A percentile compares a stretch with the other conserved stretches of the same genome.
Evolutionary conservation across 164 flowering plant genomes (phyloP).

Genomic region (Dillenia turbinata): DNA sequence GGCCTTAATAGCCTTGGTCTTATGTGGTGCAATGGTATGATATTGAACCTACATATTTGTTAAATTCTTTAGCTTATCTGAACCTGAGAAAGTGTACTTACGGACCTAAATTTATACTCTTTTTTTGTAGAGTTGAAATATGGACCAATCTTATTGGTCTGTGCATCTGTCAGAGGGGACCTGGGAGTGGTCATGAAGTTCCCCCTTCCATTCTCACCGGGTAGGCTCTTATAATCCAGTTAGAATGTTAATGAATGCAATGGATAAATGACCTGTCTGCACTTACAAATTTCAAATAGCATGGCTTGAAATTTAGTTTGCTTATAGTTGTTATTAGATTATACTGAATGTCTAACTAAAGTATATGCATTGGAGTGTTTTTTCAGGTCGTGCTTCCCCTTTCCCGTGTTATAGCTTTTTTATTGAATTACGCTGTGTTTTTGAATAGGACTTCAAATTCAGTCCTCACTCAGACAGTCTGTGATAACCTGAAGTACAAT

Average conservation of each 20-base stretch:
- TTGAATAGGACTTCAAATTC: slow-evolving; percentile 58
- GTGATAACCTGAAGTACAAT: slow-evolving; percentile 56
- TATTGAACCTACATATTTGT: too few species aligned
- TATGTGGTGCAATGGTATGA: slow-evolving; percentile 64
- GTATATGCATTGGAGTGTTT: neutral
- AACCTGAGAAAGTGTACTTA: too few species aligned
- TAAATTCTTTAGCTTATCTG: too few species aligned
- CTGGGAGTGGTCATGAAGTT: slow-evolving; percentile 22
- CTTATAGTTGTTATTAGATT: too few species aligned
- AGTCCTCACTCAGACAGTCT: slow-evolving; percentile 56
- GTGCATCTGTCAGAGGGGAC: slow-evolving; percentile 36
- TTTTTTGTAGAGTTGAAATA: slow-evolving; percentile 31
- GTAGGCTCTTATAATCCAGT: slow-evolving; percentile 1
- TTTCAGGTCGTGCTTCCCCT: slow-evolving; percentile 49
- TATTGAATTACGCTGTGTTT: slow-evolving; percentile 47
- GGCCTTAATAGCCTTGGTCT: slow-evolving; percentile 66
- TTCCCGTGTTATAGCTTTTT: slow-evolving; percentile 55
- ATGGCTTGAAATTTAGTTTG: too few species aligned
- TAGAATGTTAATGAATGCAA: too few species aligned
- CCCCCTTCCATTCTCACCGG: slow-evolving; percentile 27
- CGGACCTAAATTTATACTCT: too few species aligned
- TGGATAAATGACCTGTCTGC: too few species aligned
- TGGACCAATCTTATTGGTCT: slow-evolving; percentile 32
- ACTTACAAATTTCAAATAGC: too few species aligned
- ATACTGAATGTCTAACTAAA: too few species aligned